Percentiles rank a stretch among this genome's conserved stretches.
These are phyloP conservation scores for Suillus plorans DNA, from an alignment of 768 basidiomycete species.

Conservation along the genomic window DNA sequence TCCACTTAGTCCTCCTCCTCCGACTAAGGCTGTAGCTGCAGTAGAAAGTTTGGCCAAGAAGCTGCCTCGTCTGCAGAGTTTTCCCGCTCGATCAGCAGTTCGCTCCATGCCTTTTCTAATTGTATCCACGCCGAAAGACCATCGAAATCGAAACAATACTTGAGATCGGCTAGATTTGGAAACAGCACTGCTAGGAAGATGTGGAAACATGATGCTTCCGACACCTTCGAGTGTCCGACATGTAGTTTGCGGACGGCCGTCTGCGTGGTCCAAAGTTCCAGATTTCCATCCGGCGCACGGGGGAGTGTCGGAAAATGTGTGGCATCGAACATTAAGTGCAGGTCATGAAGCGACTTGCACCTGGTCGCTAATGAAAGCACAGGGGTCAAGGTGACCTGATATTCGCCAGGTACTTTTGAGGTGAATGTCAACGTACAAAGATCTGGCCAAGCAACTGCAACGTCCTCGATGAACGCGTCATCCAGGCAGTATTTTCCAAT, in stretches of 20 bases:
- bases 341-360: background rate
- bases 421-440: background rate
- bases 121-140: background rate
- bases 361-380: background rate
- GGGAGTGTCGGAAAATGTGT: background rate
- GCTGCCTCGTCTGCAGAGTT: accelerated
- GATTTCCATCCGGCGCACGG: background rate
- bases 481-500: background rate
- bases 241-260: background rate
- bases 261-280: background rate
- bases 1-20: background rate
- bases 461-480: background rate
- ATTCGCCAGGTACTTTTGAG: background rate
- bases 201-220: background rate
- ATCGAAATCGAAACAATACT: too few relatives aligned
- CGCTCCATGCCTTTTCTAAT: too few relatives aligned
- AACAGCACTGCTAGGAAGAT: background rate
- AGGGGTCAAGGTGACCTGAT: background rate
- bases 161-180: background rate
- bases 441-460: background rate
- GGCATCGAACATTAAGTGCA: background rate
- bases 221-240: background rate
- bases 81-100: background rate
- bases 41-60: background rate
- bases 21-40: background rate